Evolutionary conservation across 441 rosid species (phyloP), one percentile per base, ranked within the genome.

Genomic region (Euphorbia celastroides): DNA sequence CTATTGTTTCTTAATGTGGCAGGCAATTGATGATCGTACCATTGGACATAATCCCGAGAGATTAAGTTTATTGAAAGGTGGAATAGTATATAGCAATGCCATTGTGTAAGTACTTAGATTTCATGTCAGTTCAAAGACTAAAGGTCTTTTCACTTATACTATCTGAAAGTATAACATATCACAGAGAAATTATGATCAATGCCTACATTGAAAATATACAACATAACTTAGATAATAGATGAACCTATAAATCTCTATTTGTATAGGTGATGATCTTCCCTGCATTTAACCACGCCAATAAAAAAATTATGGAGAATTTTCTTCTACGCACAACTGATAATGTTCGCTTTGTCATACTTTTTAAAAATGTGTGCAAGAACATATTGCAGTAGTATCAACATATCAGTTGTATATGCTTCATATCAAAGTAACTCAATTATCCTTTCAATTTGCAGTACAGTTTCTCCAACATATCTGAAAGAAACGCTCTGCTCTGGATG

Each of bases 31-130:
- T 70, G 88, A 84, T 72, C 81, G 86, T 67, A 84, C 86, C 34
- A 73, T 84, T 68, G 86, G 86, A 65, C 86, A 82, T 64, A 84
- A 84, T 77, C 88, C 88, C 61, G 86, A 84, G 72, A 82, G 86
- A 69, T 66, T 84, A 73, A 80, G 88, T 75, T 75, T 84, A 72
- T 65, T 84, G 81, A 82, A 84, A 76, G 86, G 86, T 60, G 86
- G 88, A 72, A 75, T 84, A 16, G 83, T 82, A 50, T 84, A 84
- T 70, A 80, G 86, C 83, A 84, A 84, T 75, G 83, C 83, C 42
- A 76, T 79, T 25, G 76, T 79, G 84, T 84, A 75, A 84, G 88
- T 82, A 63, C 54, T 57, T 63, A 25, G 51, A n/a, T 72, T 60
- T 26, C 25, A 42, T 41, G 65, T 41, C 30, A 27, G n/a, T 59